These are phyloP conservation scores for Colletotrichum noveboracense DNA, from an alignment of 2,329 filamentous ascomycete species.

Conservation along the genomic window DNA sequence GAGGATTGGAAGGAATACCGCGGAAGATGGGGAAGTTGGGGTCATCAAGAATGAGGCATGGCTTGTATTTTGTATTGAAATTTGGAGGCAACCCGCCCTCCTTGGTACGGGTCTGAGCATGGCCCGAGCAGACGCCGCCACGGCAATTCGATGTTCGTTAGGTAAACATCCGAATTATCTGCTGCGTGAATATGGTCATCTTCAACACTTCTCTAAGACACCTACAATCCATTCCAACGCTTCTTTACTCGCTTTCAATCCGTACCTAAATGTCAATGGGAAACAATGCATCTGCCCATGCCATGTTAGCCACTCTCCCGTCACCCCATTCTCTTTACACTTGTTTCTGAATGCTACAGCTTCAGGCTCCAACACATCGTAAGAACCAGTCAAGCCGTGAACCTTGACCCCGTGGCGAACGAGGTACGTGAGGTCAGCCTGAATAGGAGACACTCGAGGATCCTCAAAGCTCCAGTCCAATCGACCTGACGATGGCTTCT, in stretches of 20 bases:
- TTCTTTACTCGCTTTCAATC: conserved; percentile 50
- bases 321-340: conserved; percentile 45
- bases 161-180: accelerated
- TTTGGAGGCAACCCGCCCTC: not conserved
- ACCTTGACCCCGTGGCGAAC: conserved; percentile 44
- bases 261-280: conserved; percentile 53
- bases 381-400: conserved; percentile 55
- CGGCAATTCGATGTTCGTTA: not conserved
- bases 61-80: not conserved
- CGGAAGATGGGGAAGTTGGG: not conserved
- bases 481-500: no score
- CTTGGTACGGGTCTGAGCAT: accelerated
- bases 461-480: conserved; percentile 36
- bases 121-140: accelerated
- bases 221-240: conserved; percentile 50
- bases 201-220: not conserved
- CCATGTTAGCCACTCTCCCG: conserved; percentile 63
- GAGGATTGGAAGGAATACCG: not conserved
- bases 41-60: accelerated
- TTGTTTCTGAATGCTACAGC: conserved; percentile 51
- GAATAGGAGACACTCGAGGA: conserved; percentile 52
- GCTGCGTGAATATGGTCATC: accelerated
- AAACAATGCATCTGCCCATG: conserved; percentile 67
- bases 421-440: conserved; percentile 42
- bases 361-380: conserved; percentile 60